Conservation (phyloP, 208 protist genomes). For the Trypanosoma caninum region DNA sequence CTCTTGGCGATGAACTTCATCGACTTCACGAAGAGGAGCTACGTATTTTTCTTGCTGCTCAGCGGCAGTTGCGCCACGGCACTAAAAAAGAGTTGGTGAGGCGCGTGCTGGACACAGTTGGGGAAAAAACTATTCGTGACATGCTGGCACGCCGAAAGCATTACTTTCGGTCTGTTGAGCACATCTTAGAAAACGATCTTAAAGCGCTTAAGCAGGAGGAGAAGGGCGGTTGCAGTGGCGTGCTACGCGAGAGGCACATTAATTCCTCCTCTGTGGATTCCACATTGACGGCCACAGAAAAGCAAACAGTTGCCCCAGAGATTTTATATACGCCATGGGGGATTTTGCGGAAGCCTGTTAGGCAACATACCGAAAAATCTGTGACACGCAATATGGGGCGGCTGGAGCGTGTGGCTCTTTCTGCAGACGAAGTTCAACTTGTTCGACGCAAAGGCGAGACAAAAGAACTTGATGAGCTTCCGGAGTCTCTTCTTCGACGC, state of each 20-base stretch:
- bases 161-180: constrained; percentile 86
- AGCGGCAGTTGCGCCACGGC: constrained; percentile 86
- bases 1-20: constrained; percentile 41
- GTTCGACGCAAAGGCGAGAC: constrained; percentile 48
- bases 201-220: constrained; percentile 38
- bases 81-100: constrained; percentile 60
- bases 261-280: constrained; percentile 20
- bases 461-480: constrained; percentile 79
- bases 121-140: constrained; percentile 48
- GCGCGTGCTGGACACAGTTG: constrained; percentile 61
- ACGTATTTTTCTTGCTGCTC: constrained; percentile 80
- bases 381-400: constrained; percentile 38
- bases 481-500: constrained; percentile 74
- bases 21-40: constrained; percentile 86
- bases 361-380: constrained; percentile 7
- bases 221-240: not conserved
- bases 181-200: constrained; percentile 66
- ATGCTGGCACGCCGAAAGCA: constrained; percentile 79
- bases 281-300: constrained; percentile 45
- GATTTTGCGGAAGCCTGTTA: constrained; percentile 71
- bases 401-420: constrained; percentile 60
- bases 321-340: constrained; percentile 86
- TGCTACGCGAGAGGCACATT: not conserved
- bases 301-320: constrained; percentile 43
- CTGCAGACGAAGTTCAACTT: constrained; percentile 60